Percentiles rank a stretch among this genome's conserved stretches.
Evolutionary conservation across 495 filamentous ascomycete genomes (phyloP).

Genomic region (Elaphomyces granulatus): DNA sequence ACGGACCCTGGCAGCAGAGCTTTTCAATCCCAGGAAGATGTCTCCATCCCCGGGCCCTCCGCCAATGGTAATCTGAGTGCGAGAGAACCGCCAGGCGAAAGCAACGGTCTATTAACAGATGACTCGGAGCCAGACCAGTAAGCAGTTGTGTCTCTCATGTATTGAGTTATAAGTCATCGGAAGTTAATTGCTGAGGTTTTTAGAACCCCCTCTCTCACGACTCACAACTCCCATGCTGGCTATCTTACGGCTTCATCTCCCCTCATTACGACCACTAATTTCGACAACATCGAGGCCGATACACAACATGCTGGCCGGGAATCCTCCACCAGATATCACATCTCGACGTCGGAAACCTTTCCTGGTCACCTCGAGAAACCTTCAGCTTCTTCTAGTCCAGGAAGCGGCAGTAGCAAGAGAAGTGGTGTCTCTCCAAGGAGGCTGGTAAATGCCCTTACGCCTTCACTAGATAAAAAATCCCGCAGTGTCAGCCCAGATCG

Average conservation of each 20-base stretch:
- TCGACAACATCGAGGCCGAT: constrained; percentile 18
- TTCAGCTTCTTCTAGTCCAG: constrained; percentile 21
- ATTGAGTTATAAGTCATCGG: constrained; percentile 1
- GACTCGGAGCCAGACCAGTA: constrained; percentile 59
- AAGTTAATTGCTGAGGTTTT: constrained; percentile 13
- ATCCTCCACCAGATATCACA: neutral
- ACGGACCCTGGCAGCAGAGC: constrained; percentile 9
- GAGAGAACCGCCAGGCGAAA: constrained; percentile 27
- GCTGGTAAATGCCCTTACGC: constrained; percentile 33
- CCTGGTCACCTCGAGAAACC: neutral
- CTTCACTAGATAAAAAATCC: constrained; percentile 25
- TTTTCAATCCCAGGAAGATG: constrained; percentile 1
- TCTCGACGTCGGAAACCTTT: constrained; percentile 2
- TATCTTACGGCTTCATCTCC: constrained; percentile 75
- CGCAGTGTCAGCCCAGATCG: constrained; percentile 31
- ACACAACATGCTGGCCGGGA: neutral
- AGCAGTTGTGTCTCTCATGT: constrained; percentile 14
- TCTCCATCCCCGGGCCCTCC: constrained; percentile 13
- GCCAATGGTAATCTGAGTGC: constrained; percentile 13
- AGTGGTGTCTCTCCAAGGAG: constrained; percentile 30
- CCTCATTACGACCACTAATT: constrained; percentile 46
- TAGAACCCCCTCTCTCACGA: constrained; percentile 49
- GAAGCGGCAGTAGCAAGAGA: constrained; percentile 19
- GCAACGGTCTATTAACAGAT: constrained; percentile 47
- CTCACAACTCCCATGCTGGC: constrained; percentile 62